Percentiles rank a stretch among this genome's conserved stretches.
phyloP scores from a whole-genome alignment of 1,139 yeast genomes.

The Pichia sp. region DNA sequence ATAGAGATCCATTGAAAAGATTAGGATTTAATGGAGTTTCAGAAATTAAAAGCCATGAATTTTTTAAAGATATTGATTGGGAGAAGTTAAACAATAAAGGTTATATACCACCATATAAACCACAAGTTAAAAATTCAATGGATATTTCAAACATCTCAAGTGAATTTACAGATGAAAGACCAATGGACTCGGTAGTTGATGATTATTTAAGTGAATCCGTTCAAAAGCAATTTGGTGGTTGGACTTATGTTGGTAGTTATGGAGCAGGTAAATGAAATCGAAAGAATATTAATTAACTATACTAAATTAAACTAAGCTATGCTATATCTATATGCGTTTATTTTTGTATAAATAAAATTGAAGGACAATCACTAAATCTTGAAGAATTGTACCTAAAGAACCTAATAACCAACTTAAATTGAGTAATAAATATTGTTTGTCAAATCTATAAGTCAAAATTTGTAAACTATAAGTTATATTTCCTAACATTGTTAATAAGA shows the following conservation, averaged over 20 bases:
- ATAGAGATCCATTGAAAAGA: conserved; percentile 79
- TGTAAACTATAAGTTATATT: conserved; percentile 74
- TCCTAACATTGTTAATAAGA: conserved; percentile 68
- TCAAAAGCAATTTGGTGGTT: conserved; percentile 95
- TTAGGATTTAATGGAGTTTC: conserved; percentile 75
- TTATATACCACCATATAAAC: conserved; percentile 93
- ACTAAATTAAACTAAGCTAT: no score
- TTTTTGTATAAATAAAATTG: conserved; percentile 56
- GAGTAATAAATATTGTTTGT: conserved; percentile 49
- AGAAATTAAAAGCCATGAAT: conserved; percentile 78
- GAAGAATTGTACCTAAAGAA: conserved; percentile 64
- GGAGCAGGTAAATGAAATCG: conserved; percentile 10
- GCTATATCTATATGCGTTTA: background rate
- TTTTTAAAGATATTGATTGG: conserved; percentile 93
- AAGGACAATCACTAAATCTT: conserved; percentile 54
- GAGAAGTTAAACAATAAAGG: conserved; percentile 73
- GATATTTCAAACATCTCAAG: conserved; percentile 92
- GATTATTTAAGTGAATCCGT: conserved; percentile 84
- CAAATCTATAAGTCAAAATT: conserved; percentile 59
- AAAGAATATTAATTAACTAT: no score
- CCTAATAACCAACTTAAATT: conserved; percentile 74
- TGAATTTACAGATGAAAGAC: conserved; percentile 88
- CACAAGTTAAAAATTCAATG: conserved; percentile 76
- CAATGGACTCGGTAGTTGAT: conserved; percentile 93
- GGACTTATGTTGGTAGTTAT: conserved; percentile 83